phyloP scores from a whole-genome alignment of 495 filamentous ascomycete genomes.

The Pseudoneurospora amorphoporcata region DNA sequence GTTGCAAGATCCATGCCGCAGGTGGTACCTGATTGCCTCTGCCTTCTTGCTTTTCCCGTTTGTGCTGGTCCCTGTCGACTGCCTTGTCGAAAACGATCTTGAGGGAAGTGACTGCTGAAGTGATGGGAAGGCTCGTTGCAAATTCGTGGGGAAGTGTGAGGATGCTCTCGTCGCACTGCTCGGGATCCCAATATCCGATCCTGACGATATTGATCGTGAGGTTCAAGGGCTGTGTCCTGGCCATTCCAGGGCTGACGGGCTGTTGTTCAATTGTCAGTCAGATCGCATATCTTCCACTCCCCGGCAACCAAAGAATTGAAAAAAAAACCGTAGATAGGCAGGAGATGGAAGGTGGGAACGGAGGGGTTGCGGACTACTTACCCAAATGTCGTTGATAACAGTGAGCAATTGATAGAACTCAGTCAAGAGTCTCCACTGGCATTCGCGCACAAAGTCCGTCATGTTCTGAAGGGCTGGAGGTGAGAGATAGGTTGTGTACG shows the following conservation, averaged over 20 bases:
- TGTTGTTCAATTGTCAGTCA: neutral
- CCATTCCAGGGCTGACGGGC: neutral
- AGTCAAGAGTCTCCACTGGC: neutral
- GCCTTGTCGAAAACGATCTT: neutral
- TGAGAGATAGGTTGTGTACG: neutral
- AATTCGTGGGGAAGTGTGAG: neutral
- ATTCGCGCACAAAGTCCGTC: neutral
- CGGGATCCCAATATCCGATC: neutral
- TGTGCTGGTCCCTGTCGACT: neutral
- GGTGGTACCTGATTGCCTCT: neutral
- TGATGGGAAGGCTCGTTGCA: neutral
- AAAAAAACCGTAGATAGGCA: too few species aligned
- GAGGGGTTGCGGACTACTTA: neutral
- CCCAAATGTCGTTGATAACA: neutral
- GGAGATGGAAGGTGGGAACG: neutral
- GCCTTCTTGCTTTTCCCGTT: neutral
- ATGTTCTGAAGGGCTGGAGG: neutral
- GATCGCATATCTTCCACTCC: neutral
- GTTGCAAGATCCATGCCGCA: neutral
- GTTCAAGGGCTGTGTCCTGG: neutral
- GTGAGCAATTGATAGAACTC: neutral
- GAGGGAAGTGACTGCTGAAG: neutral
- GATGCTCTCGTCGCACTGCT: neutral
- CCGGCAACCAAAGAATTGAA: neutral
- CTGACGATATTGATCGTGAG: neutral